Evolutionary conservation across 306 rosid genomes (phyloP), one percentile per base, ranked within the genome.

Genomic region (Malus asiatica): DNA sequence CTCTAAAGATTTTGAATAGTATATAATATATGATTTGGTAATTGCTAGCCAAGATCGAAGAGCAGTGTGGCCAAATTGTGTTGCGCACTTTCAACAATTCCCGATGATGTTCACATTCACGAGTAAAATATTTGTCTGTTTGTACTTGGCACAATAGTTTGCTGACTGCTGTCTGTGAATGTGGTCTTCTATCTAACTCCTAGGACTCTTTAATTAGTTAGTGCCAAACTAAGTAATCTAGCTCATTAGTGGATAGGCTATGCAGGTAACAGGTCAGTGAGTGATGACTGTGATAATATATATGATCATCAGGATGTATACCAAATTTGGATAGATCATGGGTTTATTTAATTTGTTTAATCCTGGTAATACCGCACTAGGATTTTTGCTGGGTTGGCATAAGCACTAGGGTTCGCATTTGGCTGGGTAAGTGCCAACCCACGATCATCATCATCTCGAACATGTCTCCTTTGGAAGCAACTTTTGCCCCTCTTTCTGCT

Each of bases 101-200:
- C 93, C 96, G 45, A 90, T 74, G 79, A 70, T 68, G 72, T 86
- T 73, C 73, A 60, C 72, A 69, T 81, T 81, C 90, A 86, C 86
- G 89, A 86, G 83, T 82, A 69, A 61, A 69, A 72, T 11, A 77
- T 82, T 86, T 86, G 89, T 84, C 87, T 68, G 77, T 78, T 86
- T 75, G 80, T 70, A 71, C 77, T 74, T 84, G 85, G 85, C 87
- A 74, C 74, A 61, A 79, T 74, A 51, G 60, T 68, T 80, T 51
- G 68, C 78, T 74, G 74, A 72, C 55, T 74, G 61, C 70, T 74
- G 70, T 74, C 62, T 74, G 33, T 63, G 78, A 62, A 74, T 73
- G 78, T 63, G 57, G 74, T 74, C 76, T 38, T 25, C 38, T 29
- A 82, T 72, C 88, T 81, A 84, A 88, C 89, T 86, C 73, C 83